Percentiles rank a stretch among this genome's conserved stretches.
phyloP scores from a whole-genome alignment of 257 asterid species.

The Rhazya stricta region DNA sequence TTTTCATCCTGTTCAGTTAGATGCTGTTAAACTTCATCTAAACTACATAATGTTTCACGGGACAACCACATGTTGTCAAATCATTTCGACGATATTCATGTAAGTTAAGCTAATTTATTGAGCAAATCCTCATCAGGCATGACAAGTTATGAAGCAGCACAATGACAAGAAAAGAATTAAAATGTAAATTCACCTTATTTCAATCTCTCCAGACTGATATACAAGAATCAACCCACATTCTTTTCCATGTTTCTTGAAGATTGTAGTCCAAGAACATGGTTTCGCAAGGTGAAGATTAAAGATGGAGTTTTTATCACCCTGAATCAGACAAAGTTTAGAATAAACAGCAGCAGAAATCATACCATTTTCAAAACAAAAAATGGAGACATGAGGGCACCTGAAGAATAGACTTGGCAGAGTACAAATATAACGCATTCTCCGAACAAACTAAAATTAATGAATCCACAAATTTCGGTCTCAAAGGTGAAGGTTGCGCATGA shows the following conservation, averaged over 20 bases:
- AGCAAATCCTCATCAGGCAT: conserved; percentile 2
- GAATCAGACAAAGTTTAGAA: conserved; percentile 21
- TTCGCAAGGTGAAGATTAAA: conserved; percentile 55
- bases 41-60: neutral
- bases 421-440: conserved; percentile 56
- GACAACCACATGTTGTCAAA: neutral
- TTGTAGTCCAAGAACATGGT: conserved; percentile 79
- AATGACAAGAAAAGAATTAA: conserved; percentile 5
- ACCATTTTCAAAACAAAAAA: conserved; percentile 4
- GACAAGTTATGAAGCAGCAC: conserved; percentile 14
- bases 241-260: conserved; percentile 48
- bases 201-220: conserved; percentile 78
- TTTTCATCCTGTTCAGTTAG: neutral
- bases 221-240: conserved; percentile 52
- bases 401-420: conserved; percentile 47
- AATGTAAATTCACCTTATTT: conserved; percentile 54
- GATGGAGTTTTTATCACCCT: conserved; percentile 51
- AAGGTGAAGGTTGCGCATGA: conserved; percentile 6
- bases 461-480: conserved; percentile 27
- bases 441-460: conserved; percentile 65
- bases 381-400: conserved; percentile 44
- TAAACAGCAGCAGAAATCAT: conserved; percentile 23
- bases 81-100: neutral
- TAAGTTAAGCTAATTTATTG: neutral
- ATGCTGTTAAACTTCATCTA: neutral